Evolutionary conservation across 2,329 filamentous ascomycete species (phyloP).

Genomic region (Exophiala xenobiotica): DNA sequence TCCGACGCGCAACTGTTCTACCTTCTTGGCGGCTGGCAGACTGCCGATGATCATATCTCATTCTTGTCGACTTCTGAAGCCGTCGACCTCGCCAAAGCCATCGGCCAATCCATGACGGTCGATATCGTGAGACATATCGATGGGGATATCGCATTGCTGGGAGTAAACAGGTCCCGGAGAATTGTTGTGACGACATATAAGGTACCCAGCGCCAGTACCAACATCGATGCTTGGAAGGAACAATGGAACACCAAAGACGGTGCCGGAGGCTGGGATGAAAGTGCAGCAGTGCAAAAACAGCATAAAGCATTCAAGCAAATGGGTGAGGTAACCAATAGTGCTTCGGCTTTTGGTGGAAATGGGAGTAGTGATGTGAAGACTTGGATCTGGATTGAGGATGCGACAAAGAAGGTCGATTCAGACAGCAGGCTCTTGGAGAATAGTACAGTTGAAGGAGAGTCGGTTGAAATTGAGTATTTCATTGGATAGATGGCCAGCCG

Average conservation of each 20-base stretch:
- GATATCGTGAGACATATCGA: conserved; percentile 12
- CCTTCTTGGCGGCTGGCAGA: conserved; percentile 12
- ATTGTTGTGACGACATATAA: conserved; percentile 2
- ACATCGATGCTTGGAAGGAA: conserved; percentile 3
- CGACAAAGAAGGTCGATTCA: background rate
- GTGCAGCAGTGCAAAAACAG: conserved; percentile 12
- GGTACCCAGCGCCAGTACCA: background rate
- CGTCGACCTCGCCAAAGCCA: conserved; percentile 9
- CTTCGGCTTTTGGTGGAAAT: conserved; percentile 6
- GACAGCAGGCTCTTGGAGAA: background rate
- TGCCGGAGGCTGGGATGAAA: conserved; percentile 12
- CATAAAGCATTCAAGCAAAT: conserved; percentile 12
- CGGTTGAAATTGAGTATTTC: conserved; percentile 14
- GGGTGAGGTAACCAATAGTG: conserved; percentile 10
- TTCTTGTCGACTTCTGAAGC: conserved; percentile 10
- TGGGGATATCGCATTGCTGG: conserved; percentile 5
- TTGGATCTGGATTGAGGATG: conserved; percentile 10
- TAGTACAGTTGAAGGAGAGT: background rate
- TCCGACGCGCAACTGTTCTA: conserved; percentile 5
- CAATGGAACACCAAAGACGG: conserved; percentile 4
- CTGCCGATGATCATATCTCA: conserved; percentile 8
- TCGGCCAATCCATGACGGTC: conserved; percentile 9
- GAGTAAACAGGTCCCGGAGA: background rate
- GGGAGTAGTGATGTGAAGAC: background rate
- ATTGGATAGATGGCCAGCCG: conserved; percentile 6